These are phyloP conservation scores for Luzula sylvatica DNA, from an alignment of 176 grass and related monocot genomes.

Conservation along the genomic window DNA sequence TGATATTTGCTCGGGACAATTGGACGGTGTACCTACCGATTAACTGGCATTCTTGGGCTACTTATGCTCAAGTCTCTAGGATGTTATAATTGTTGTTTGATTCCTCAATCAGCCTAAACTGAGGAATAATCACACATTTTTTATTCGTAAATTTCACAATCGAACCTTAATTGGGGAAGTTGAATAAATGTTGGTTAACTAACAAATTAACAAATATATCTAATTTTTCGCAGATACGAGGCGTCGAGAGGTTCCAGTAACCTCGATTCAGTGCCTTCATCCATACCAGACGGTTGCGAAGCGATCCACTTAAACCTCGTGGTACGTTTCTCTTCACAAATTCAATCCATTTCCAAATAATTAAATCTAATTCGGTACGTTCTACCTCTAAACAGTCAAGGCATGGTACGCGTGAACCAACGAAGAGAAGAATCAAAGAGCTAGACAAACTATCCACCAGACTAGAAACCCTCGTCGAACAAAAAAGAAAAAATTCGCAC, in stretches of 20 bases:
- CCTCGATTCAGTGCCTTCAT: slow-evolving; percentile 9
- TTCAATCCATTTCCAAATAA: neutral
- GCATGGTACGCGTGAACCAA: slow-evolving; percentile 81
- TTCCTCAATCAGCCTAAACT: no score
- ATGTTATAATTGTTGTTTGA: no score
- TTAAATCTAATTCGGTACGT: no score
- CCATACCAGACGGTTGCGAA: slow-evolving; percentile 42
- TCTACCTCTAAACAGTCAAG: slow-evolving; percentile 42
- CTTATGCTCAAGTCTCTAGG: no score
- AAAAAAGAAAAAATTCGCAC: slow-evolving; percentile 33
- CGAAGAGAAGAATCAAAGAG: slow-evolving; percentile 79
- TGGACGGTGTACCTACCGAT: no score
- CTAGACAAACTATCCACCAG: slow-evolving; percentile 48
- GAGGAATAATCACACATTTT: no score
- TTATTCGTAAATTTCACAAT: neutral
- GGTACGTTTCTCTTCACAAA: slow-evolving; percentile 28
- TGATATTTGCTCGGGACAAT: neutral
- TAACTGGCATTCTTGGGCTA: no score
- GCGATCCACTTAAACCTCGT: slow-evolving; percentile 88
- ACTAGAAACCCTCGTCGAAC: slow-evolving; percentile 40
- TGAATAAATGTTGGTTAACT: neutral
- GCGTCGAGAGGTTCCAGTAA: slow-evolving; percentile 28
- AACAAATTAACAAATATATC: neutral
- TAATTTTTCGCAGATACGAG: slow-evolving; percentile 53
- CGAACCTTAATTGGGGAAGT: neutral